These are phyloP conservation scores for Boletus tylopilopsis DNA, from an alignment of 768 basidiomycete genomes.

Conservation along the genomic window DNA sequence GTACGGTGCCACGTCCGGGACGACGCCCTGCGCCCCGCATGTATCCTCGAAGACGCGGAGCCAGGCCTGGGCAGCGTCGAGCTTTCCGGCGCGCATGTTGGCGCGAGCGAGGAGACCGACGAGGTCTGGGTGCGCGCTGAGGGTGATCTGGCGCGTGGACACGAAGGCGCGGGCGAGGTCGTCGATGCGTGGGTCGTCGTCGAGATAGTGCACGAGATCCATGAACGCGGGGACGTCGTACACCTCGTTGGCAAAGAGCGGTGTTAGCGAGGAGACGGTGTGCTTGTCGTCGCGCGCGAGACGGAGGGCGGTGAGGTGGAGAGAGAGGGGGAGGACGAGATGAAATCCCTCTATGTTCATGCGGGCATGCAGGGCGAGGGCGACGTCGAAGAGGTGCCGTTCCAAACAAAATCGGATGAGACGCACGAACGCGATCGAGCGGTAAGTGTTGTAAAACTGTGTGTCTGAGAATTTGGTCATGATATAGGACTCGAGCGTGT, in stretches of 20 bases:
- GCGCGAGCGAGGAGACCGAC: slow-evolving; percentile 37
- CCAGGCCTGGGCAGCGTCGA: slow-evolving; percentile 31
- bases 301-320: slow-evolving; percentile 39
- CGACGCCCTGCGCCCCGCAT: slow-evolving; percentile 15
- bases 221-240: slow-evolving; percentile 24
- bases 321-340: slow-evolving; percentile 35
- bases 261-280: slow-evolving; percentile 1
- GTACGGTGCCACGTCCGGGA: slow-evolving; percentile 30
- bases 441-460: slow-evolving; percentile 28
- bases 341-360: slow-evolving; percentile 41
- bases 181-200: slow-evolving; percentile 17
- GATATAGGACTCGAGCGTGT: slow-evolving; percentile 20
- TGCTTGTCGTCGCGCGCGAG: slow-evolving; percentile 6
- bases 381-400: slow-evolving; percentile 34
- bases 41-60: slow-evolving; percentile 23
- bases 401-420: slow-evolving; percentile 41
- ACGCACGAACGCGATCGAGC: slow-evolving; percentile 33
- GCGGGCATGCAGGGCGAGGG: slow-evolving; percentile 38
- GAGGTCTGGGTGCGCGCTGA: slow-evolving; percentile 31
- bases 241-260: slow-evolving; percentile 9
- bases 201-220: slow-evolving; percentile 25
- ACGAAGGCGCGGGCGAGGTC: slow-evolving; percentile 20
- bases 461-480: slow-evolving; percentile 21
- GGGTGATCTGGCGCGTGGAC: slow-evolving; percentile 11
- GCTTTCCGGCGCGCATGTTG: slow-evolving; percentile 31